Base-by-base conservation (phyloP, 192 early-diverging fungal species). In the Linnemannia schmuckeri region DNA sequence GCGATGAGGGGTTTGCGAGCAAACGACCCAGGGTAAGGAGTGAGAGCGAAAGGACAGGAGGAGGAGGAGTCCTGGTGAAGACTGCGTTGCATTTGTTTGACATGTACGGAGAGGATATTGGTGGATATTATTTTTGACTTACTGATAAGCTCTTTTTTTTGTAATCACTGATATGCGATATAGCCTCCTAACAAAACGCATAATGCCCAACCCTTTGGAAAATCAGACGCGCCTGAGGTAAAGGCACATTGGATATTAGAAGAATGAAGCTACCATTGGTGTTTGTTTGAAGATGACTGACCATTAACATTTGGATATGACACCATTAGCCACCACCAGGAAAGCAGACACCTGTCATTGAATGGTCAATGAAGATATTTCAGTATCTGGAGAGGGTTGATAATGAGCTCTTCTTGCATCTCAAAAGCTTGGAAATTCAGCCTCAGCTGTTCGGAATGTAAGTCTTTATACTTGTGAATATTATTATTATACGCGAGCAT, bases 381-480 rank as follows among this genome's bases (percentile, higher is more conserved):
- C 91, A 96, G 42, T 88, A 94, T 79, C 88, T 99, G 44, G 88
- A 89, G 63, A 85, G 76, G 22, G 88, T 97, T 27, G 98, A 99
- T 82, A 87, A 89, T 33, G 91, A 93, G 35, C 90, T 98, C 35
- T 95, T 91, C 46, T 57, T 81, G n/a, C 96, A 96, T 76, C 78
- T 99, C 66, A 91, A 89, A 68, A 79, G 78, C 37, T 91, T 96
- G 70, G 92, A 93, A 12, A 97, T 99, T 57, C 97, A 99, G 82
- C 98, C 98, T 22, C 98, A 99, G 83, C 90, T 99, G 22, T 99
- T 96, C 91, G 98, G 96, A 61, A 93, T 98, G 94, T 94, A 93
- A 77, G 93, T 88, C 6, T 20, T 52, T 22, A 18, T 3, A 52
- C 72, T 33, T 52, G 24, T 10, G 22, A 5, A 57, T 66, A 33